These are phyloP conservation scores for Pichia gijzeniarum DNA, from an alignment of 805 yeast species.

Conservation along the genomic window DNA sequence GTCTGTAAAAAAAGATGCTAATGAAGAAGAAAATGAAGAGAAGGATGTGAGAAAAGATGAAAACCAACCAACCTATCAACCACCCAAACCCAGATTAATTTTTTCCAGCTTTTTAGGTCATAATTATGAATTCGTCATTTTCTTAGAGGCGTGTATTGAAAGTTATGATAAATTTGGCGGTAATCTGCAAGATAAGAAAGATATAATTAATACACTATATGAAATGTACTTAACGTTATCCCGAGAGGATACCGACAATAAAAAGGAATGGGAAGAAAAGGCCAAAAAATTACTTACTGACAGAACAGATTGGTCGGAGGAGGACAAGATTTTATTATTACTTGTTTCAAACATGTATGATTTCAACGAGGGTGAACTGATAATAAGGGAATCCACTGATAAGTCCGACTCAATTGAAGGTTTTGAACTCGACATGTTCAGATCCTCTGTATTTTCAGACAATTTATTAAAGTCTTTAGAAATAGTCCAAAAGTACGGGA, in stretches of 20 bases:
- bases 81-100: constrained; percentile 84
- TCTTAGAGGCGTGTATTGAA: constrained; percentile 84
- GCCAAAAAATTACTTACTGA: constrained; percentile 48
- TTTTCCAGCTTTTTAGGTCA: constrained; percentile 83
- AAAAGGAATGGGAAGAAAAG: constrained; percentile 54
- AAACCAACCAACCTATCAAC: constrained; percentile 63
- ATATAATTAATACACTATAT: constrained; percentile 68
- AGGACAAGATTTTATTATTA: constrained; percentile 51
- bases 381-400: constrained; percentile 29
- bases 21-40: constrained; percentile 7
- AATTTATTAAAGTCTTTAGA: constrained; percentile 53
- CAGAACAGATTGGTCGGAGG: constrained; percentile 35
- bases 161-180: constrained; percentile 75
- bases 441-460: constrained; percentile 53
- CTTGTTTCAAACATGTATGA: constrained; percentile 53
- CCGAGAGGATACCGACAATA: constrained; percentile 30
- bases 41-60: constrained; percentile 15
- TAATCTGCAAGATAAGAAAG: constrained; percentile 58
- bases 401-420: constrained; percentile 25
- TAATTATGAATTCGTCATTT: constrained; percentile 83
- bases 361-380: constrained; percentile 43
- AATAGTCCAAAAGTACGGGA: constrained; percentile 55
- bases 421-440: constrained; percentile 55
- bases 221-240: constrained; percentile 73
- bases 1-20: neutral